Base-by-base conservation (phyloP, 768 basidiomycete species). In the Leucosporidium scottii region DNA sequence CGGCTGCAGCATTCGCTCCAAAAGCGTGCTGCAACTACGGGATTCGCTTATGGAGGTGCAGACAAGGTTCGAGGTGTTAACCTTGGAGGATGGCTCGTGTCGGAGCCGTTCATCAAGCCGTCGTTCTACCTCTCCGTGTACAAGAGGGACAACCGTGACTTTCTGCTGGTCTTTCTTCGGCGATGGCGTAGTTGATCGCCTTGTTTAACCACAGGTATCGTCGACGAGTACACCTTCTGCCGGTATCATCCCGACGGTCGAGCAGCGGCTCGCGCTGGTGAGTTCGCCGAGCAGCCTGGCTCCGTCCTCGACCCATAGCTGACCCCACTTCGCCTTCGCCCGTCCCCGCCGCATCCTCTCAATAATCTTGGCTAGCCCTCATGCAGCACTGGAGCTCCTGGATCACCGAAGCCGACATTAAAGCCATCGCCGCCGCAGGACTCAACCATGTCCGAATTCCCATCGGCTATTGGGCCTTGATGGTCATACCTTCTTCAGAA, bases 381-480 rank as follows among this genome's bases (percentile, higher is more conserved):
- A 60, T 18, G 47, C 23, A n/a, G 8, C 67, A 69, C 67, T 69
- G 67, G 67, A 31, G 12, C 27, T 60, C 63, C n/a, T 69, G 67
- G 63, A 64, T 69, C 48, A 69, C 62, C 28, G 67, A 69, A 49
- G 59, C 21, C 30, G 67, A 69, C 44, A 44, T 69, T 21, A 49
- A 44, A 8, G 18, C 6, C 7, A 93, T 98, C 66, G 93, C 94
- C 49, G 88, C 82, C 34, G 94, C 93, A 21, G 94, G 94, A 36
- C 85, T 99, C 68, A 97, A 96, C 78, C 96, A 85, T 74, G 85
- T 98, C 67, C 88, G 93, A 56, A 90, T 98, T 56, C 89, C 94
- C 1, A 78, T 98, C 62, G 85, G 87, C 0, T 98, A 83, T 78
- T 98, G 96, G 94, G 91, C 91, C 4, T 88, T 99, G 69, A 91